Base-by-base conservation (phyloP, 2,329 filamentous ascomycete genomes). In the Scedosporium aurantiacum region DNA sequence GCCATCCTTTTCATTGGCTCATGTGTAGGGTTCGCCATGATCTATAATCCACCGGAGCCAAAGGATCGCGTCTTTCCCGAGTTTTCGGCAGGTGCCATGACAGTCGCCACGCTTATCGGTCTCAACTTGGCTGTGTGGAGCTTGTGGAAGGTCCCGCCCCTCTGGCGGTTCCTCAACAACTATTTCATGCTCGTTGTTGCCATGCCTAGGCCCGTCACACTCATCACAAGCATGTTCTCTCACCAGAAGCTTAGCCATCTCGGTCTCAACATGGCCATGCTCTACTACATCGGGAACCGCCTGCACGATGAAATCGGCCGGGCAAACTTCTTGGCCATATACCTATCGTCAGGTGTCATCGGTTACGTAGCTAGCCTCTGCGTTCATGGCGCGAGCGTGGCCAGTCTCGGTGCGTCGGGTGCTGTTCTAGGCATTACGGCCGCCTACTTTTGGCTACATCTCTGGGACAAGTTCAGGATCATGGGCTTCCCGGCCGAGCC, bases 251-350 rank as follows among this genome's bases (percentile, higher is more conserved):
- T 85, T 18, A 68, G 72, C 56, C 90, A 94, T 71, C 70, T 89
- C 43, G 63, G 78, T 25, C 69, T 78, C 50, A 93, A 93, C 73
- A 85, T 89, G 81, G 66, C 79, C 7, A 75, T 81, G 47, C 75
- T 93, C 4, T 86, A 79, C 76, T 75, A 89, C 67, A 77, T 91
- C 18, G 90, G 88, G 25, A 80, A 81, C 8, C 77, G 80, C 1
- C 75, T 90, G 40, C 86, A 90, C 72, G 85, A 90, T 64, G 86
- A 90, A 66, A 74, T 90, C 27, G 88, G 86, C 10, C 79, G 88
- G 10, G 86, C 81, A 14, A 79, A 82, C 61, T 90, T 91, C 72
- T 73, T 91, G 21, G 81, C 85, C n/a, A 73, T 89, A 37, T 90
- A 87, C 71, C 65, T 88, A 37, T 74, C 79, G 6, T 79, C 79